phyloP scores from a whole-genome alignment of 1,139 yeast genomes.

The Zygoascus sp. region DNA sequence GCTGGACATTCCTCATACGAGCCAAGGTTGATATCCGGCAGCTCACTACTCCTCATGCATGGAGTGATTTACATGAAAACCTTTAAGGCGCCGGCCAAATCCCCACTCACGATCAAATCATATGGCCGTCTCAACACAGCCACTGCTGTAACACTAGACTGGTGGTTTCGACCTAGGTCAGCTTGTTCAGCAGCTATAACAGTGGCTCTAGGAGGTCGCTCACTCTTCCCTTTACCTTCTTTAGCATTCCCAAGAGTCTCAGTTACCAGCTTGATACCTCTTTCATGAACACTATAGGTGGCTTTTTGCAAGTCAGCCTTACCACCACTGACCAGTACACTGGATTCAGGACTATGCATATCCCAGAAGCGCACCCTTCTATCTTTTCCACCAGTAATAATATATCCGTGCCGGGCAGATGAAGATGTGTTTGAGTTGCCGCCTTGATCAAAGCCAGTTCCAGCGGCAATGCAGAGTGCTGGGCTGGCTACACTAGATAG shows the following conservation, averaged over 20 bases:
- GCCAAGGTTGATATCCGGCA: too few species aligned
- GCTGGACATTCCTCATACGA: too few species aligned
- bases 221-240: slow-evolving; percentile 23
- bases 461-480: slow-evolving; percentile 27
- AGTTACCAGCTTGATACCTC: slow-evolving; percentile 29
- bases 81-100: slow-evolving; percentile 57
- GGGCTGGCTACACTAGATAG: slow-evolving; percentile 12
- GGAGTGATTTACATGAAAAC: slow-evolving; percentile 42
- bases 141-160: slow-evolving; percentile 50
- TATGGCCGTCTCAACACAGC: slow-evolving; percentile 48
- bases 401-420: slow-evolving; percentile 23
- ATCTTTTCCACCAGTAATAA: slow-evolving; percentile 40
- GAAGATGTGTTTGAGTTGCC: slow-evolving; percentile 8
- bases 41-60: too few species aligned
- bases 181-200: slow-evolving; percentile 39
- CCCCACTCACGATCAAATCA: slow-evolving; percentile 59
- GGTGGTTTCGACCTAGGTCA: slow-evolving; percentile 40
- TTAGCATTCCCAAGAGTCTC: slow-evolving; percentile 19
- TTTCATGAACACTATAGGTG: slow-evolving; percentile 36
- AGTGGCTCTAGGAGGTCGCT: slow-evolving; percentile 31
- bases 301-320: slow-evolving; percentile 27
- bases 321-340: slow-evolving; percentile 38
- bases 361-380: slow-evolving; percentile 48
- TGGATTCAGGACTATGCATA: slow-evolving; percentile 38
- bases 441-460: slow-evolving; percentile 25